phyloP scores from a whole-genome alignment of 116 monocot genomes.

The Papilionanthe hybrid region DNA sequence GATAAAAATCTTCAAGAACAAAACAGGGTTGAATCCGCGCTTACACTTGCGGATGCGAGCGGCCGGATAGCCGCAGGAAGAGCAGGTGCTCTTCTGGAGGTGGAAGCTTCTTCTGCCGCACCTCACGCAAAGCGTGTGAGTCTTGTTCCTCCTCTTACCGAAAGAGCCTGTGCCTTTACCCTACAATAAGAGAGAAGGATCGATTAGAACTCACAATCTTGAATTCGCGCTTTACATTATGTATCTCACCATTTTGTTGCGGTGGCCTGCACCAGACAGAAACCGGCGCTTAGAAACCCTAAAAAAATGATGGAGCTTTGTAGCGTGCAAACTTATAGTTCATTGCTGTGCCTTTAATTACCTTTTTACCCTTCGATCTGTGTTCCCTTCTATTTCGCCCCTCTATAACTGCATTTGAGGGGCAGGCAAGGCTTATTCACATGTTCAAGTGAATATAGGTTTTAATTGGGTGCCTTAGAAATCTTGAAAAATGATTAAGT shows the following conservation, averaged over 20 bases:
- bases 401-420: too few relatives aligned
- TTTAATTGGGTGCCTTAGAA: too few relatives aligned
- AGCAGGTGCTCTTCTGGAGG: constrained; percentile 56
- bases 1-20: background rate
- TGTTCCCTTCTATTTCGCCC: too few relatives aligned
- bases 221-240: too few relatives aligned
- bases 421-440: too few relatives aligned
- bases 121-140: constrained; percentile 52
- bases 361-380: too few relatives aligned
- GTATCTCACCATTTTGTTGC: background rate
- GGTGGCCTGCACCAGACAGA: background rate
- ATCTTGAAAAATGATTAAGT: too few relatives aligned
- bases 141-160: constrained; percentile 61
- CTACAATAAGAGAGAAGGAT: constrained; percentile 7
- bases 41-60: constrained; percentile 58
- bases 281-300: background rate
- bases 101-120: constrained; percentile 57
- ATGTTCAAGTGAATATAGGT: too few relatives aligned
- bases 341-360: too few relatives aligned
- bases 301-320: too few relatives aligned
- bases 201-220: too few relatives aligned
- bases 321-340: too few relatives aligned
- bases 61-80: constrained; percentile 49
- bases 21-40: background rate
- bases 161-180: constrained; percentile 66